phyloP scores from a whole-genome alignment of 164 flowering plant genomes.

The Berberis thunbergii region DNA sequence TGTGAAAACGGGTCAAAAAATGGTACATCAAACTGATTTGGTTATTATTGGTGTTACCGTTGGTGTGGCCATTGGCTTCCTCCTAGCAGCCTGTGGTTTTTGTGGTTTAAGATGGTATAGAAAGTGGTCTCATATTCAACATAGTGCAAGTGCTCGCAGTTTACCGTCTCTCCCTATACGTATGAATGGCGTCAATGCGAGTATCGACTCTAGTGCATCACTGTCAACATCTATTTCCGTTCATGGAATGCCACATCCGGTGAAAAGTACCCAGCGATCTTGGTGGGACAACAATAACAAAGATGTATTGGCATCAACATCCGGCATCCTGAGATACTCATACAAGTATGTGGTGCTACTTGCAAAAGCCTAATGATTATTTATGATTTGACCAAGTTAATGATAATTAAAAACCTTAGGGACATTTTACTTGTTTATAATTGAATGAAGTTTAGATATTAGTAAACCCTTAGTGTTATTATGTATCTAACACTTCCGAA shows the following conservation, averaged over 20 bases:
- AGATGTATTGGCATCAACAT: conserved; percentile 48
- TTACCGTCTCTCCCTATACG: conserved; percentile 58
- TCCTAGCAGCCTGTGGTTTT: conserved; percentile 50
- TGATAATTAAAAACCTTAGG: no score
- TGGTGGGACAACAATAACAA: conserved; percentile 61
- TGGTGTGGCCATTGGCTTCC: conserved; percentile 71
- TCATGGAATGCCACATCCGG: conserved; percentile 15
- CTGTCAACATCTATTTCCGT: conserved; percentile 34
- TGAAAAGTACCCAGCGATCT: conserved; percentile 27
- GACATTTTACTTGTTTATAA: no score
- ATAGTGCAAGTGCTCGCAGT: conserved; percentile 30
- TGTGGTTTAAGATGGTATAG: conserved; percentile 59
- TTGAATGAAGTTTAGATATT: no score
- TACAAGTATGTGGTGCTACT: conserved; percentile 65
- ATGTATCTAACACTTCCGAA: no score
- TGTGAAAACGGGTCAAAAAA: conserved; percentile 27
- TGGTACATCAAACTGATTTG: conserved; percentile 48
- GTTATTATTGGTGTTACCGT: conserved; percentile 61
- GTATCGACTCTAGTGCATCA: conserved; percentile 62
- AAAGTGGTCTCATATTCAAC: conserved; percentile 33
- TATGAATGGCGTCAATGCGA: conserved; percentile 48
- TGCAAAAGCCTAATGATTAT: background rate
- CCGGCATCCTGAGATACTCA: conserved; percentile 71
- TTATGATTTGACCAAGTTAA: background rate
- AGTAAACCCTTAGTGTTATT: no score